Conservation (phyloP, 805 yeast genomes). For the Komagataella pastoris region DNA sequence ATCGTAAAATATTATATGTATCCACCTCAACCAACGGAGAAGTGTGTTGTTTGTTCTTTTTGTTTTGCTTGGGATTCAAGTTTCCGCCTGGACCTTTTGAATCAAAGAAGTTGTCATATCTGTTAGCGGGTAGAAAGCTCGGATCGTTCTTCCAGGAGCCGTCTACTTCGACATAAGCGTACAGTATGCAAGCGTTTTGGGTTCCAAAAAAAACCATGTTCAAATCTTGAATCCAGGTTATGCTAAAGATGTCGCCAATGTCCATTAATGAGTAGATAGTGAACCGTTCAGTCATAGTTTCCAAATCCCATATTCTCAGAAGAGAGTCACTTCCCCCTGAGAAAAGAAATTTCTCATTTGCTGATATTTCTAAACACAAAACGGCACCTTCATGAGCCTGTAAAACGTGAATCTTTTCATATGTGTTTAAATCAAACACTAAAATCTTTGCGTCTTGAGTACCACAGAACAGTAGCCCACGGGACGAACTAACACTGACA, state of each 20-base stretch:
- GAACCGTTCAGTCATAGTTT: conserved; percentile 34
- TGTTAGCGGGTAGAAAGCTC: conserved; percentile 40
- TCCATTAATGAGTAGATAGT: conserved; percentile 77
- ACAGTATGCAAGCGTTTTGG: conserved; percentile 81
- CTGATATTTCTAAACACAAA: conserved; percentile 46
- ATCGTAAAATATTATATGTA: conserved; percentile 47
- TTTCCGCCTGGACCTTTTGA: conserved; percentile 76
- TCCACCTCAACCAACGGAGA: conserved; percentile 53
- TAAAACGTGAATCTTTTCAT: conserved; percentile 36
- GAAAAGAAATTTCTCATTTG: conserved; percentile 46
- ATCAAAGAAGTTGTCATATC: conserved; percentile 81
- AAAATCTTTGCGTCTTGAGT: conserved; percentile 76
- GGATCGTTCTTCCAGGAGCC: conserved; percentile 13
- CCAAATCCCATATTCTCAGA: conserved; percentile 72
- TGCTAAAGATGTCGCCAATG: conserved; percentile 86
- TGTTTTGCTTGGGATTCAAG: conserved; percentile 1
- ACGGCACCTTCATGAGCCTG: conserved; percentile 67
- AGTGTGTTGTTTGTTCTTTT: conserved; percentile 15
- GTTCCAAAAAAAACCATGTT: conserved; percentile 73
- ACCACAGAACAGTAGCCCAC: conserved; percentile 66
- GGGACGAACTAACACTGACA: conserved; percentile 44
- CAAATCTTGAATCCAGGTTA: conserved; percentile 49
- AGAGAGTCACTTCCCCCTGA: conserved; percentile 87
- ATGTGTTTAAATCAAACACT: conserved; percentile 55
- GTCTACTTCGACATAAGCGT: conserved; percentile 32